Evolutionary conservation across 164 flowering plant genomes (phyloP), one percentile per base, ranked within the genome.

Genomic region (Nymphaea thermarum): DNA sequence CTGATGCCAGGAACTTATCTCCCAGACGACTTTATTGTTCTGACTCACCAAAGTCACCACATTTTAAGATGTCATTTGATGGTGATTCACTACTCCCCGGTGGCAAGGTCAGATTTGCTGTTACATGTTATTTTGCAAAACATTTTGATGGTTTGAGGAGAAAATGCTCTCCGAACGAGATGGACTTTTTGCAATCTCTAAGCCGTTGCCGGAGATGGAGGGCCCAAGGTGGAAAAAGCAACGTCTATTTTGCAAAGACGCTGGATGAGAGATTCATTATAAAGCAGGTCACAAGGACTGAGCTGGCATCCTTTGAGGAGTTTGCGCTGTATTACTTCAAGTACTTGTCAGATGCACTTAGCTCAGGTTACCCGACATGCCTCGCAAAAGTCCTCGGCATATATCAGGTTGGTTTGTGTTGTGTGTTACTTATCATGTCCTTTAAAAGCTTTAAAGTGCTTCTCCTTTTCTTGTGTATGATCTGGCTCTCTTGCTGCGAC

Each of bases 201-300:
- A 84, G 96, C 74, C 90, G 93, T 51, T 85, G 96, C 75, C 82
- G 45, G 68, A 81, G 77, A 74, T 90, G 96, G 96, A 78, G 85
- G 71, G 93, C 93, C 4, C 89, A 90, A 77, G 93, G 93, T 43
- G 96, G 96, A 44, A 90, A 90, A 74, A 90, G 93, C 80, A 88
- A 85, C 70, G 93, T 85, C n/a, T 90, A 84, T 69, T 90, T 90
- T 79, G 96, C 93, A 5, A 88, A 82, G 77, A 81, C 96, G 62
- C 71, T 86, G 71, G 96, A 90, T 73, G 93, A 90, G 67, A 78
- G 93, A 68, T 88, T 90, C 72, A 85, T 90, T 43, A 77, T 90
- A 69, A 90, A 90, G 74, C 93, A 88, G 74, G 85, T 88, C 44
- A 80, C 86, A 12, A 86, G 83, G 78, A 90, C 96, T 3, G 96